Evolutionary conservation across 2,329 filamentous ascomycete genomes (phyloP), one percentile per base, ranked within the genome.

Genomic region (Meredithiella fracta): DNA sequence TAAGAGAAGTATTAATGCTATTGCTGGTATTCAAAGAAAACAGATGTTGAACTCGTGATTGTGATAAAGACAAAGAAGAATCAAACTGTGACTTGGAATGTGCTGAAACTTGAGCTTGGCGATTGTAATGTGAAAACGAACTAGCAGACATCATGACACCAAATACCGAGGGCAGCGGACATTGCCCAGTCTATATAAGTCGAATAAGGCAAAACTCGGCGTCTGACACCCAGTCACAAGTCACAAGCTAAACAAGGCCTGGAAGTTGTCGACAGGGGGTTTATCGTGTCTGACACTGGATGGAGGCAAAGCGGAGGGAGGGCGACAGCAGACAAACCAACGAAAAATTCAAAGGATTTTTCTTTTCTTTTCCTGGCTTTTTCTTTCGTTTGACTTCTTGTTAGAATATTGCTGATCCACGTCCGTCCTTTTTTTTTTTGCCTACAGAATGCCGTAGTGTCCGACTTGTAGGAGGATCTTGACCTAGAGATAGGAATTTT

Each of bases 121-220:
- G 53, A 15, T 26, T 47, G 23, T 58, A 60, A 58, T 62, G 60
- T 53, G 58, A 53, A 54, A 61, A 62, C 29, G 61, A 60, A 47
- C 56, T 60, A 31, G 61, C 58, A 47, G 61, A 62, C 58, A 62
- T 62, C 61, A 62, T 62, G 56, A 55, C 58, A 25, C 31, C 49
- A 26, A 47, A 15, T 37, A 17, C 37, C n/a, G n/a, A n/a, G 26
- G 42, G 42, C 53, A 26, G 23, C 20, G 55, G 56, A 54, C 56
- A 58, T 58, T 58, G 47, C 29, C 37, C 52, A 58, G 42, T 51
- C 52, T 58, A 58, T 55, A 55, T 55, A 55, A 55, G 44, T 38
- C 53, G 22, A 51, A 34, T 49, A 49, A 9, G 44, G 44, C 44
- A 49, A 26, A 25, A 49, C 44, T 49, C 40, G 9, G 53, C 29